phyloP scores from a whole-genome alignment of 179 eudicot species.

The Amaranthus tricolor region DNA sequence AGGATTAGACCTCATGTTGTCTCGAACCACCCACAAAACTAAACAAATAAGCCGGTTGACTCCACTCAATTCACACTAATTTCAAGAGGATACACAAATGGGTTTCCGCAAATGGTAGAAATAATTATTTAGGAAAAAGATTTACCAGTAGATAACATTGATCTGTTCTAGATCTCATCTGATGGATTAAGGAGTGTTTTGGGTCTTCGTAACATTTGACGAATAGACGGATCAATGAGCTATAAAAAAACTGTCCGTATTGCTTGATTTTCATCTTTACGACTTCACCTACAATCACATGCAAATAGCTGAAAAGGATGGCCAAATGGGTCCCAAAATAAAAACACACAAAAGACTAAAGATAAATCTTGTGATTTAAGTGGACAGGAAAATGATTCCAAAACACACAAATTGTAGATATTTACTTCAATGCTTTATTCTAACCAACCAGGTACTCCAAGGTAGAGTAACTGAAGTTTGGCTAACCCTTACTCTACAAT shows the following conservation, averaged over 20 bases:
- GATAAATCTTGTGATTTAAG: background rate
- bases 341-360: background rate
- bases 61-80: no score
- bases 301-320: background rate
- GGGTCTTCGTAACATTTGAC: background rate
- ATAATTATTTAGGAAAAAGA: no score
- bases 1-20: no score
- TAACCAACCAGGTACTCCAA: constrained; percentile 4
- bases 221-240: background rate
- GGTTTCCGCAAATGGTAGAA: no score
- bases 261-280: background rate
- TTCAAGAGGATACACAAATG: no score
- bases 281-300: constrained; percentile 6
- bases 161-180: background rate
- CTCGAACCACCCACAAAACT: no score
- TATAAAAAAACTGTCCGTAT: background rate
- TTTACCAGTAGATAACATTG: background rate
- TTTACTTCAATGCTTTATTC: background rate
- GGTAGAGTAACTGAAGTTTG: background rate
- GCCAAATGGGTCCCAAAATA: background rate
- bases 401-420: constrained; percentile 11
- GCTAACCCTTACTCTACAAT: background rate
- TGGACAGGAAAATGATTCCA: constrained; percentile 5
- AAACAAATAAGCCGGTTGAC: no score
- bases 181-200: background rate